Evolutionary conservation across 129 eudicot genomes (phyloP), one percentile per base, ranked within the genome.

Genomic region (Lactuca saligna): DNA sequence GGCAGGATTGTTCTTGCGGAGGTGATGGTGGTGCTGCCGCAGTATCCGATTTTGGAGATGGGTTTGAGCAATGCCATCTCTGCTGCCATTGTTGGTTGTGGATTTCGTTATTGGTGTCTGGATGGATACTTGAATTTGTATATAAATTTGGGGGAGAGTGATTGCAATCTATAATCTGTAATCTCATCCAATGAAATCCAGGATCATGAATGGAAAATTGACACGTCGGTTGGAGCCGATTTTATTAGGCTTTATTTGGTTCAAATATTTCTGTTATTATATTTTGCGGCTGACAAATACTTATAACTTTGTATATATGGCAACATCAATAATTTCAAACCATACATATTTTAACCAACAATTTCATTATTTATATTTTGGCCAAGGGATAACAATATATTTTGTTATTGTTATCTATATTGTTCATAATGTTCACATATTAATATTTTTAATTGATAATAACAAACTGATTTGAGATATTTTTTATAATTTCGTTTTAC

Each of bases 161-260:
- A 44, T 69, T 37, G 65, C 38, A 39, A 78, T 65, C 83, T 77
- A 54, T 35, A 79, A 88, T 82, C 83, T 77, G 57, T 35, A 79
- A 88, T 82, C 88, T 84, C 85, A 92, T 92, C 98, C 82, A 54
- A 73, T 78, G 91, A 80, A 91, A 88, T 91, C 95, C 57, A 3
- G 54, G 57, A 56, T 70, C 46, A 35, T 70, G 61, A 81, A 71
- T 87, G 75, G 82, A 56, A 68, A 33, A 9, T 61, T 70, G 90
- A 83, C 99, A 93, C 95, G 93, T 87, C 31, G 50, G 35, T 1
- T 69, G 74, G 75, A 54, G 16, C n/a, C 68, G 75, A 60, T 61
- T 68, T 60, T 62, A 15, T 62, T 29, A 6, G 57, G 20, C 29
- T 31, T 59, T 75, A 1, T 60, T 67, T 76, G 63, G 48, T 15